phyloP scores from a whole-genome alignment of 176 grass and related monocot species.

The Eleusine coracana region DNA sequence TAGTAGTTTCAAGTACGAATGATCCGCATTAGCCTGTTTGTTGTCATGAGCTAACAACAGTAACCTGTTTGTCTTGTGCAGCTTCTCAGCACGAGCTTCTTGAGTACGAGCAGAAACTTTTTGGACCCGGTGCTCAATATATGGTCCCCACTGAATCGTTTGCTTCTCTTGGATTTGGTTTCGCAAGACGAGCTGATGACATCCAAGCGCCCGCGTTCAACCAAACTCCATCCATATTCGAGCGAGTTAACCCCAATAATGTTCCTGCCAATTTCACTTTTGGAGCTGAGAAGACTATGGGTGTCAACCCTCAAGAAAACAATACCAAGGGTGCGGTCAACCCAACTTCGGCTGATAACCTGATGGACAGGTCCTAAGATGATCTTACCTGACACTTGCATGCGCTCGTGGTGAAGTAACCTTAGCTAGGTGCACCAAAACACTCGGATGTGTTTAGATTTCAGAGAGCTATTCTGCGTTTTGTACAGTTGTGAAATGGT shows the following conservation, averaged over 20 bases:
- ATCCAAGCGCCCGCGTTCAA: conserved; percentile 54
- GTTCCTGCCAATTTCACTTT: conserved; percentile 57
- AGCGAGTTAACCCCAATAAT: conserved; percentile 42
- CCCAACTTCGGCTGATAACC: conserved; percentile 40
- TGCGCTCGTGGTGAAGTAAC: conserved; percentile 14
- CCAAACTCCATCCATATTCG: conserved; percentile 66
- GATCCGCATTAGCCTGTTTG: neutral
- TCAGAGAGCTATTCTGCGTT: neutral
- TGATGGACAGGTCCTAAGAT: conserved; percentile 73
- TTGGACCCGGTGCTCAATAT: conserved; percentile 38
- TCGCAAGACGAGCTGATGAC: conserved; percentile 52
- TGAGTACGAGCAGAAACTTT: conserved; percentile 71
- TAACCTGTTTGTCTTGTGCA: conserved; percentile 31
- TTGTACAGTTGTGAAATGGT: conserved; percentile 29
- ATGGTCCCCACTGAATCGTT: conserved; percentile 43
- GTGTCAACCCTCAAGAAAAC: neutral
- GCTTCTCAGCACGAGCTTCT: conserved; percentile 62
- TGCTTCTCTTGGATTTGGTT: conserved; percentile 67
- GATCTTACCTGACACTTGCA: neutral
- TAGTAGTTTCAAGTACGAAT: neutral
- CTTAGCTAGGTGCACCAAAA: conserved; percentile 15
- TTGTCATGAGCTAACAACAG: conserved; percentile 4
- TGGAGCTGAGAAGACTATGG: conserved; percentile 45
- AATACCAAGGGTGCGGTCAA: neutral
- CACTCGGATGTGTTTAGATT: conserved; percentile 2